Percentiles rank a stretch among this genome's conserved stretches.
Evolutionary conservation across 179 eudicot species (phyloP).

Genomic region (Camellia oleifera): DNA sequence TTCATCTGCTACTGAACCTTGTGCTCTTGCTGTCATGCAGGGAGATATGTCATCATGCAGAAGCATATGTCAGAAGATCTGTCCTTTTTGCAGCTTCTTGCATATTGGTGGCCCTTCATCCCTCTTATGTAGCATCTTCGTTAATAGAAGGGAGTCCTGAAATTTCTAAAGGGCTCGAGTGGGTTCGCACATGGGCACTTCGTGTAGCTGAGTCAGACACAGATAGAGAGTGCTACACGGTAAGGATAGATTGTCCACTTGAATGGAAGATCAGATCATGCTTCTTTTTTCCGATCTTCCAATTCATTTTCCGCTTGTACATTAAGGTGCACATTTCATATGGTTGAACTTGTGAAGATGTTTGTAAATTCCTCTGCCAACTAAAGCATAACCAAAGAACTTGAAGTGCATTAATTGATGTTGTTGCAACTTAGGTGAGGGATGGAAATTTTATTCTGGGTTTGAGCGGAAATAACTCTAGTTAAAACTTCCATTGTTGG

Average conservation of each 20-base stretch:
- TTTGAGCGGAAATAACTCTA: background rate
- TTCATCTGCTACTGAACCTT: background rate
- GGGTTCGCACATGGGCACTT: slow-evolving; percentile 91
- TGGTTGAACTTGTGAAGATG: background rate
- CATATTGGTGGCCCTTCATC: slow-evolving; percentile 77
- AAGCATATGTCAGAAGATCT: slow-evolving; percentile 85
- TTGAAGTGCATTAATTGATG: background rate
- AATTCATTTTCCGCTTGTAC: background rate
- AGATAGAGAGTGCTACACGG: slow-evolving; percentile 82
- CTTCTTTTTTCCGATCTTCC: slow-evolving; percentile 6
- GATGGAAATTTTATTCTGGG: background rate
- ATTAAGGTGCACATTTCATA: background rate
- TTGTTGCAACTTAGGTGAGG: background rate
- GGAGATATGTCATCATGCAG: slow-evolving; percentile 70
- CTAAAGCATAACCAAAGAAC: background rate
- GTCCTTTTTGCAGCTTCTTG: slow-evolving; percentile 91
- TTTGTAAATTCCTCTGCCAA: background rate
- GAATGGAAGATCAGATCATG: slow-evolving; percentile 3
- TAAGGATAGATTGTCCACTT: slow-evolving; percentile 23
- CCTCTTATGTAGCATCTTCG: slow-evolving; percentile 83
- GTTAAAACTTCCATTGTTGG: background rate
- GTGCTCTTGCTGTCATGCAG: slow-evolving; percentile 40
- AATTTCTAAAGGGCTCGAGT: slow-evolving; percentile 83
- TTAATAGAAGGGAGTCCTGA: slow-evolving; percentile 66
- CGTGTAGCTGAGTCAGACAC: slow-evolving; percentile 77